phyloP scores from a whole-genome alignment of 331 rosid species.

The Malus hybrid region DNA sequence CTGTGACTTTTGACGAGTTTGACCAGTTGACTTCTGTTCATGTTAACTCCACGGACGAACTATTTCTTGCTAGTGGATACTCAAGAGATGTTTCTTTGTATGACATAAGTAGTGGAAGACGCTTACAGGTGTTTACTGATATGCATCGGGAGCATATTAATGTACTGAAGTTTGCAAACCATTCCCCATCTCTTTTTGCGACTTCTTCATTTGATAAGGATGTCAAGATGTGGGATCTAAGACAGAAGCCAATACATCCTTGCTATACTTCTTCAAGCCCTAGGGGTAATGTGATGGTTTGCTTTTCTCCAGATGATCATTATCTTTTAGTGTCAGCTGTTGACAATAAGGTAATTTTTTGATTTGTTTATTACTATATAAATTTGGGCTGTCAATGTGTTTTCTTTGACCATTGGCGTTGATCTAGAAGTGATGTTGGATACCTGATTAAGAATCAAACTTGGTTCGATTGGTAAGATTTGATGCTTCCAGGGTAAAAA shows the following conservation, averaged over 20 bases:
- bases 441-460: too few relatives aligned
- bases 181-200: slow-evolving; percentile 15
- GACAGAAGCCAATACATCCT: slow-evolving; percentile 15
- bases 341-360: slow-evolving; percentile 21
- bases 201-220: slow-evolving; percentile 20
- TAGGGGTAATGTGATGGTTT: slow-evolving; percentile 24
- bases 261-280: slow-evolving; percentile 17
- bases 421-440: too few relatives aligned
- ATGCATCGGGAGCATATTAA: slow-evolving; percentile 16
- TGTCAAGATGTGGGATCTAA: slow-evolving; percentile 26
- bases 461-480: too few relatives aligned
- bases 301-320: slow-evolving; percentile 23
- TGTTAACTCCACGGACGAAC: slow-evolving; percentile 15
- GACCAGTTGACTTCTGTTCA: slow-evolving; percentile 26
- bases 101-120: slow-evolving; percentile 16
- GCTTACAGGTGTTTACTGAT: slow-evolving; percentile 12
- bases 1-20: slow-evolving; percentile 4
- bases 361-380: neutral
- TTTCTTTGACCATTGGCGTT: too few relatives aligned
- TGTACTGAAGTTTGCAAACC: slow-evolving; percentile 17
- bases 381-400: neutral
- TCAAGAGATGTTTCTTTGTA: slow-evolving; percentile 18
- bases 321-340: slow-evolving; percentile 18
- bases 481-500: too few relatives aligned
- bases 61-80: slow-evolving; percentile 15